Conservation (phyloP, 2,329 filamentous ascomycete genomes). For the Shiraia sp. region DNA sequence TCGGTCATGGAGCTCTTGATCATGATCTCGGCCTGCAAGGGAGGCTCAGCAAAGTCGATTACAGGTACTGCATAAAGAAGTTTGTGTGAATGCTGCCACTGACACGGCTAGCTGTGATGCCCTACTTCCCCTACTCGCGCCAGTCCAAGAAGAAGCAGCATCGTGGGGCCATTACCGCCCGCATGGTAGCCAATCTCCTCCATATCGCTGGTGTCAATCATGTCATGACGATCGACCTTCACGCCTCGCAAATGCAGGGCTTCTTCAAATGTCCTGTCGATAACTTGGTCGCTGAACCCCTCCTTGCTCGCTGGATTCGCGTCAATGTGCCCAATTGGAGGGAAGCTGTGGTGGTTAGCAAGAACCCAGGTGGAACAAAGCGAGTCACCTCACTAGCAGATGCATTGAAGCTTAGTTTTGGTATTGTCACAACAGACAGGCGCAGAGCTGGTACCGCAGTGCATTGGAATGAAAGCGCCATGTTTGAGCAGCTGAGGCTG, state of each 20-base stretch:
- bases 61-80: conserved; percentile 67
- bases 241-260: conserved; percentile 94
- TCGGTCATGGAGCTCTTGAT: conserved; percentile 99
- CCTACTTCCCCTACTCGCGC: conserved; percentile 98
- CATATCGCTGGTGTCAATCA: conserved; percentile 94
- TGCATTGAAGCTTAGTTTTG: conserved; percentile 95
- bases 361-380: conserved; percentile 97
- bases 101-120: conserved; percentile 69
- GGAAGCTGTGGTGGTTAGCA: conserved; percentile 94
- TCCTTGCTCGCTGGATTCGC: conserved; percentile 94
- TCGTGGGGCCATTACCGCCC: conserved; percentile 91
- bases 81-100: conserved; percentile 13
- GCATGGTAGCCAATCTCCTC: conserved; percentile 95
- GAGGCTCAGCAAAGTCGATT: conserved; percentile 93
- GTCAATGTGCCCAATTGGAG: conserved; percentile 85
- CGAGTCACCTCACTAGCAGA: conserved; percentile 94
- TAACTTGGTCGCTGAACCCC: conserved; percentile 92
- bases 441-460: conserved; percentile 50
- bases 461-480: conserved; percentile 76
- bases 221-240: conserved; percentile 95
- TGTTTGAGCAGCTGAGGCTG: conserved; percentile 58
- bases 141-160: conserved; percentile 99
- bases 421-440: conserved; percentile 85
- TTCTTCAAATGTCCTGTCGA: conserved; percentile 98
- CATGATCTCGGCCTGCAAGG: conserved; percentile 98